Evolutionary conservation across 2,329 filamentous ascomycete species (phyloP).

Genomic region (Xenosphaeropsis pyriputrescens): DNA sequence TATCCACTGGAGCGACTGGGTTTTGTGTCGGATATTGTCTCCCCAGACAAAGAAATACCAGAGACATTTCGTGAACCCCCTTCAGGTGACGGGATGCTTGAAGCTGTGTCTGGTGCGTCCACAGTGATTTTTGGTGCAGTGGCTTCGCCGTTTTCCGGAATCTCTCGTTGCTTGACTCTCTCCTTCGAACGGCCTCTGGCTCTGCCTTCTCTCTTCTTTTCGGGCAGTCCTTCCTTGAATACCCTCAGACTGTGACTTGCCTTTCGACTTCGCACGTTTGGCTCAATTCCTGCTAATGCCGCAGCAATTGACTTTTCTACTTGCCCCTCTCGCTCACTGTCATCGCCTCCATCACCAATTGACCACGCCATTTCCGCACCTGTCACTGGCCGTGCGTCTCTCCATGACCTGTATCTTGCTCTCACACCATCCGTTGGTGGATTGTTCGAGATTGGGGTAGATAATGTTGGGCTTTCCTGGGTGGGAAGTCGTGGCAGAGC

Average conservation of each 20-base stretch:
- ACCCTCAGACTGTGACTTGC: conserved; percentile 52
- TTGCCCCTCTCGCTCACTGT: conserved; percentile 39
- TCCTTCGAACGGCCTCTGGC: conserved; percentile 14
- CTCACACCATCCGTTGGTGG: conserved; percentile 16
- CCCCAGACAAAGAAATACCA: not conserved
- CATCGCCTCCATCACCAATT: conserved; percentile 38
- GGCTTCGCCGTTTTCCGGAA: not conserved
- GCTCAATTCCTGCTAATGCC: conserved; percentile 44
- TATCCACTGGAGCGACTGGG: not conserved
- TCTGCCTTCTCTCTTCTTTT: conserved; percentile 35
- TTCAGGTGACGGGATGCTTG: not conserved
- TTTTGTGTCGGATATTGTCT: not conserved
- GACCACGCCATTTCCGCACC: conserved; percentile 46
- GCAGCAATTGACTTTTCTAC: conserved; percentile 52
- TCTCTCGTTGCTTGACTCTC: not conserved
- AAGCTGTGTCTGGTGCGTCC: not conserved
- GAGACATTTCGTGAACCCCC: not conserved
- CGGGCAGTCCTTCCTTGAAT: conserved; percentile 50
- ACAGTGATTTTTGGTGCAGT: not conserved
- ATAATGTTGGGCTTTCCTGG: conserved; percentile 6
- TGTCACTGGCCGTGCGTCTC: conserved; percentile 10
- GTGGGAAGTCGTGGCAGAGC: conserved; percentile 14
- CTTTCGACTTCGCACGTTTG: conserved; percentile 49
- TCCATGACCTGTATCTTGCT: conserved; percentile 18
- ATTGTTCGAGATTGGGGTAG: conserved; percentile 10